Conservation (phyloP, 2,329 filamentous ascomycete species). For the Calonectria multiphialidica region DNA sequence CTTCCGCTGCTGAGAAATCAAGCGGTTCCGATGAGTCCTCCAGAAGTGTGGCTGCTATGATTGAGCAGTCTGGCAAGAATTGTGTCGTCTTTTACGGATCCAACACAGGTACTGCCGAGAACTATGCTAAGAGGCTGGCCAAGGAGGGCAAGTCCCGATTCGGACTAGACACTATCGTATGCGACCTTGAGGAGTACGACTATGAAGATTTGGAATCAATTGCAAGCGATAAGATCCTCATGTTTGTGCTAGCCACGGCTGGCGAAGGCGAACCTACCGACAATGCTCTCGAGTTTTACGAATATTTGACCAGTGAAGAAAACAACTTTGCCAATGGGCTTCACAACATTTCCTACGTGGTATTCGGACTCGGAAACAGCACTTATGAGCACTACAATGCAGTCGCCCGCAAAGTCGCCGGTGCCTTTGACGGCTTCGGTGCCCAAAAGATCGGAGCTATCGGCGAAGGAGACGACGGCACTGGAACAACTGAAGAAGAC, state of each 20-base stretch:
- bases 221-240: conserved; percentile 88
- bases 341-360: conserved; percentile 87
- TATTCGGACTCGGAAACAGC: conserved; percentile 98
- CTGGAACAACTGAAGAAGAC: conserved; percentile 99
- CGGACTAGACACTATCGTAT: conserved; percentile 97
- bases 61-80: conserved; percentile 96
- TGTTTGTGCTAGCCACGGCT: conserved; percentile 97
- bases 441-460: conserved; percentile 86
- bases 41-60: conserved; percentile 92
- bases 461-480: conserved; percentile 96
- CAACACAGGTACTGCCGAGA: conserved; percentile 97
- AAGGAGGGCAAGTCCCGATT: conserved; percentile 98
- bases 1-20: conserved; percentile 5
- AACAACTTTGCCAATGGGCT: conserved; percentile 84
- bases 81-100: conserved; percentile 99
- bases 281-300: conserved; percentile 98
- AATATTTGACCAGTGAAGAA: conserved; percentile 89
- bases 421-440: conserved; percentile 83
- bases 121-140: conserved; percentile 94
- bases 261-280: conserved; percentile 98
- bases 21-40: conserved; percentile 47
- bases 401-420: conserved; percentile 93
- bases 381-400: conserved; percentile 99
- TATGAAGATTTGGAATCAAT: conserved; percentile 92
- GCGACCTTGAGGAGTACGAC: conserved; percentile 97